Conservation (phyloP, 768 basidiomycete species). For the Agrocybe praecox region DNA sequence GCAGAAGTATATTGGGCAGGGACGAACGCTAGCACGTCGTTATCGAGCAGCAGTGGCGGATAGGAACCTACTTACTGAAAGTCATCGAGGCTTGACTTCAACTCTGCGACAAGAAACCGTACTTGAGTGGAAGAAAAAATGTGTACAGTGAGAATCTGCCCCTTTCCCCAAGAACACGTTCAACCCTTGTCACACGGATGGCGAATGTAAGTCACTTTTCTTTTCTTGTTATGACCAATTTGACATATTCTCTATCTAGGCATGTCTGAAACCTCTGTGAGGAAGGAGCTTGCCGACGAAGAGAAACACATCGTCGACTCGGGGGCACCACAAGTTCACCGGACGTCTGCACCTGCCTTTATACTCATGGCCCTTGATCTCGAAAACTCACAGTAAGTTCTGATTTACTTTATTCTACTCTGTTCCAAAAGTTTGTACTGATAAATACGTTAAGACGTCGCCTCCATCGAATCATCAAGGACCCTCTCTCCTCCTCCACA, state of each 20-base stretch:
- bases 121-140: background rate
- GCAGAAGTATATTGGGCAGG: background rate
- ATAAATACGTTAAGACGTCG: background rate
- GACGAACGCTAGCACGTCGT: background rate
- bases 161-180: background rate
- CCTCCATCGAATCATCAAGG: too few species aligned
- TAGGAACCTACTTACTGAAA: background rate
- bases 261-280: slow-evolving; percentile 1
- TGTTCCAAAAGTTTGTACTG: background rate
- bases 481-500: too few species aligned
- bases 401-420: too few species aligned
- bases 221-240: background rate
- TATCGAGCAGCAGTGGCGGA: background rate
- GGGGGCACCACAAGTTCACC: background rate
- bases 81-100: background rate
- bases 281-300: background rate
- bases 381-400: slow-evolving; percentile 5
- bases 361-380: slow-evolving; percentile 2
- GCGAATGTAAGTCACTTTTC: too few species aligned
- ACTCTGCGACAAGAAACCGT: too few species aligned
- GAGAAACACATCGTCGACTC: background rate
- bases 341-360: background rate
- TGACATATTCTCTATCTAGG: background rate
- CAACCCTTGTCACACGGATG: background rate
- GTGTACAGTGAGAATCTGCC: slow-evolving; percentile 2